These are phyloP conservation scores for Pyrenochaeta sp. DNA, from an alignment of 2,329 filamentous ascomycete genomes.

Conservation along the genomic window DNA sequence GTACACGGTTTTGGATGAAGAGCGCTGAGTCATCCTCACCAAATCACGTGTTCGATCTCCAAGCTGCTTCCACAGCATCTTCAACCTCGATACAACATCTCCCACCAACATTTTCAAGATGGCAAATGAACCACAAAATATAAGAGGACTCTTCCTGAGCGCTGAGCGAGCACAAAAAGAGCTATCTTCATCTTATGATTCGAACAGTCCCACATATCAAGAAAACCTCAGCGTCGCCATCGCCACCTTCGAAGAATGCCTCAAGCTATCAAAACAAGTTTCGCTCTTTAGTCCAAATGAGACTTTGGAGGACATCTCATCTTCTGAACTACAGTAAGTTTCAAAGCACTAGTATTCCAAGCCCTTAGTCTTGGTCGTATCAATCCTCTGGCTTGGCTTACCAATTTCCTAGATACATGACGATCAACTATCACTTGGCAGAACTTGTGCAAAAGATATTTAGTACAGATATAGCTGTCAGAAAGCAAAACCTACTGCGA, in stretches of 20 bases:
- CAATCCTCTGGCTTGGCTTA: slow-evolving; percentile 8
- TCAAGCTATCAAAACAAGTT: slow-evolving; percentile 72
- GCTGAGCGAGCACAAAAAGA: slow-evolving; percentile 64
- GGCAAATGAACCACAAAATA: slow-evolving; percentile 61
- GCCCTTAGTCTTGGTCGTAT: background rate
- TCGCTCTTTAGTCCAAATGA: slow-evolving; percentile 94
- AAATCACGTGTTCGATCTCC: background rate
- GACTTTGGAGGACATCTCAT: slow-evolving; percentile 83
- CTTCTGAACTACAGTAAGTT: slow-evolving; percentile 78
- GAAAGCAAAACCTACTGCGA: slow-evolving; percentile 68
- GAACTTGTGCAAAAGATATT: slow-evolving; percentile 78
- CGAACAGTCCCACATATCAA: slow-evolving; percentile 71
- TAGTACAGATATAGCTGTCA: slow-evolving; percentile 58
- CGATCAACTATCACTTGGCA: slow-evolving; percentile 79
- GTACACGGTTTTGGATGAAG: slow-evolving; percentile 15
- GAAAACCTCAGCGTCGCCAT: slow-evolving; percentile 73
- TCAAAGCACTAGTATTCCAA: background rate
- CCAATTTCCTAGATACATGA: slow-evolving; percentile 67
- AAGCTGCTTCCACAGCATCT: background rate
- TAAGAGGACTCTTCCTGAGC: slow-evolving; percentile 62
- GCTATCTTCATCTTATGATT: slow-evolving; percentile 71
- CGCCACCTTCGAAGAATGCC: slow-evolving; percentile 75
- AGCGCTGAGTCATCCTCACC: slow-evolving; percentile 3
- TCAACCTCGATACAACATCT: slow-evolving; percentile 1
- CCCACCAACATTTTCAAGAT: slow-evolving; percentile 11